Evolutionary conservation across 2,329 filamentous ascomycete species (phyloP), one percentile per base, ranked within the genome.

Genomic region (Exophiala dermatitidis): DNA sequence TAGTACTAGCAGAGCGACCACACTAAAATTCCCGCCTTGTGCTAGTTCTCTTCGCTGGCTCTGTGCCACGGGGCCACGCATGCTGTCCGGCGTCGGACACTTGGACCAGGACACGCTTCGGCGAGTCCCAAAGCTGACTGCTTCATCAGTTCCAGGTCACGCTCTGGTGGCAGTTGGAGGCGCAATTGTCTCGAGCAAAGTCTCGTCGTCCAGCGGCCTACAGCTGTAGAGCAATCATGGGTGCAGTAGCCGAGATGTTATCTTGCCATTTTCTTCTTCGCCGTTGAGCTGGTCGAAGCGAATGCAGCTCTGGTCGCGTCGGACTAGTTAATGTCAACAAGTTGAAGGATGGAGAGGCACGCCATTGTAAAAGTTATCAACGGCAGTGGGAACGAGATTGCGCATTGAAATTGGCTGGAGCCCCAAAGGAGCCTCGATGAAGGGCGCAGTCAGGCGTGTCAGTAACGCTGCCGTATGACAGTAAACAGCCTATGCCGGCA

Each of bases 321-420:
- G 36, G 6, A n/a, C 36, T 38, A 9, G 8, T 36, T 43, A 28
- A 42, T 10, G 9, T n/a, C 26, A 33, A 32, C 6, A 33, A 36
- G 29, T 9, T 28, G 36, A 12, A 32, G 19, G 5, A 31, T 55
- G 19, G 46, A 45, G 37, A 52, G 52, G 45, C 53, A 52, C 46
- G 26, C 28, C 34, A 36, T 5, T 36, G 44, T 40, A 5, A 28
- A 41, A 40, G 40, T 31, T 28, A 51, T 31, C 19, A 48, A 30
- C 31, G 31, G 36, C 33, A 29, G 54, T 31, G 37, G 12, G 28
- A 48, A 34, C 48, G 55, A 58, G 48, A 58, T 58, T 58, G 55
- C 36, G 48, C 30, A 19, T 46, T 34, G 45, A 58, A 51, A 58
- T 58, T 58, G 52, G 48, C 26, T 44, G 48, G 51, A 33, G 40